These are phyloP conservation scores for Xylariomycetidae sp. DNA, from an alignment of 2,329 filamentous ascomycete genomes.

Conservation along the genomic window DNA sequence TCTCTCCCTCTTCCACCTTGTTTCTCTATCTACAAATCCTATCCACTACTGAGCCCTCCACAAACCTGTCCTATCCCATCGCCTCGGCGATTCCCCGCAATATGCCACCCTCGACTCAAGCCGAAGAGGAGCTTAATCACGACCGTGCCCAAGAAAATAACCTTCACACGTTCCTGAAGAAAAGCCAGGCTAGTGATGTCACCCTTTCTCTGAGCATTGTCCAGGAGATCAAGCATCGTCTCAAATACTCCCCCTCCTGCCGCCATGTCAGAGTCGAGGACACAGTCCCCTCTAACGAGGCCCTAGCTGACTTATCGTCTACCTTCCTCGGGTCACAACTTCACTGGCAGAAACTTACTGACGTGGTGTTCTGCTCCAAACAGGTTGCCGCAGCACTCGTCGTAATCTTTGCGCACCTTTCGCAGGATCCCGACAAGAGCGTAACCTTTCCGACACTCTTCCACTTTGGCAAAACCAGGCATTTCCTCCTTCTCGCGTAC, in stretches of 20 bases:
- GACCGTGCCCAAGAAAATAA: no score
- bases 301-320: no score
- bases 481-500: slow-evolving; percentile 37
- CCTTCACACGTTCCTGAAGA: slow-evolving; percentile 16
- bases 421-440: slow-evolving; percentile 11
- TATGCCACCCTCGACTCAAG: no score
- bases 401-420: slow-evolving; percentile 14
- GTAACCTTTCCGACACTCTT: slow-evolving; percentile 34
- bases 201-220: slow-evolving; percentile 17
- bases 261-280: slow-evolving; percentile 8
- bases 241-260: slow-evolving; percentile 12
- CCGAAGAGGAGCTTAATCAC: no score
- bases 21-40: no score
- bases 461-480: slow-evolving; percentile 31
- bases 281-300: no score
- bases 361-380: slow-evolving; percentile 24
- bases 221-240: slow-evolving; percentile 22
- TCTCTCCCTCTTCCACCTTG: neutral
- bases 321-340: slow-evolving; percentile 39
- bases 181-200: slow-evolving; percentile 17
- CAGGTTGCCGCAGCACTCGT: slow-evolving; percentile 28
- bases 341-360: slow-evolving; percentile 33
- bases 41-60: no score
- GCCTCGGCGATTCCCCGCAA: no score
- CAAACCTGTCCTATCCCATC: no score